phyloP scores from a whole-genome alignment of 306 rosid species.

The Alnus glutinosa region DNA sequence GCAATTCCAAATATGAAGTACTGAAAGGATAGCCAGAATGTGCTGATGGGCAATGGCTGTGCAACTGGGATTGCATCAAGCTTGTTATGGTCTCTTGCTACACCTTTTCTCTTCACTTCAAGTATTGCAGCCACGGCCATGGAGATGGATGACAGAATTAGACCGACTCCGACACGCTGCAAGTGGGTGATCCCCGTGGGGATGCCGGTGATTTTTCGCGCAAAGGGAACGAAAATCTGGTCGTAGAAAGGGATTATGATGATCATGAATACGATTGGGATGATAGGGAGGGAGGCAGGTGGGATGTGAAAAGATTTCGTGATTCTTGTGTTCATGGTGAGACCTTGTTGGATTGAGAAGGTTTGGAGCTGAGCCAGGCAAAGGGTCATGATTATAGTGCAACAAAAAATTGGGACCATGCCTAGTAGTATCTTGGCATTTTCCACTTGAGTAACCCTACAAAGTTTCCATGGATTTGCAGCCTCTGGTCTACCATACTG shows the following conservation, averaged over 20 bases:
- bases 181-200: conserved; percentile 80
- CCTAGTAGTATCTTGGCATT: conserved; percentile 73
- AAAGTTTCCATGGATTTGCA: conserved; percentile 71
- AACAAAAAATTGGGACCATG: conserved; percentile 76
- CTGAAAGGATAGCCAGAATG: conserved; percentile 87
- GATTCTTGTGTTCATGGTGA: conserved; percentile 73
- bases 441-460: conserved; percentile 95
- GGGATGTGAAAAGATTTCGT: conserved; percentile 65
- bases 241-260: conserved; percentile 75
- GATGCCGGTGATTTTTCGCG: conserved; percentile 55
- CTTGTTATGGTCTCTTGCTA: conserved; percentile 62
- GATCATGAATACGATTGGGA: conserved; percentile 69
- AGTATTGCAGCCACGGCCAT: conserved; percentile 77
- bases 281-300: conserved; percentile 82
- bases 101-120: conserved; percentile 72
- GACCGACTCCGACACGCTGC: conserved; percentile 86
- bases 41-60: conserved; percentile 80
- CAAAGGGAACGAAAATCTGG: conserved; percentile 55
- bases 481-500: conserved; percentile 28
- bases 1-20: conserved; percentile 93
- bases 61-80: conserved; percentile 62
- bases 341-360: conserved; percentile 80
- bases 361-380: conserved; percentile 96
- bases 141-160: conserved; percentile 71
- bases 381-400: conserved; percentile 92